A percentile compares a stretch with the other conserved stretches of the same genome.
phyloP scores from a whole-genome alignment of 805 yeast genomes.

The Starmerella scarabaei region DNA sequence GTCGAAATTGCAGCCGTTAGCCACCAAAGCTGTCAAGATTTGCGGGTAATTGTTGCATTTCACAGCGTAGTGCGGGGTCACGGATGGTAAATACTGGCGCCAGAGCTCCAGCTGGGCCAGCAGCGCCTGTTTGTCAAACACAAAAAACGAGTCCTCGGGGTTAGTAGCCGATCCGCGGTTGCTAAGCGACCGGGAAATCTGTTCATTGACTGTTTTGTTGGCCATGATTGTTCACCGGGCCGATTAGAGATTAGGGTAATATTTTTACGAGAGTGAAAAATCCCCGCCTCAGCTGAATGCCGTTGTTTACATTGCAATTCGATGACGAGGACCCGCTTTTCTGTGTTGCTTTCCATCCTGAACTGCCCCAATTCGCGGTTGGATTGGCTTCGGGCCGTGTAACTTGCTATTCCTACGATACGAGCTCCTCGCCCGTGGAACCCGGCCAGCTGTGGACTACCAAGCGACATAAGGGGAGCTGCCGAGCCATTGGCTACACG shows the following conservation, averaged over 20 bases:
- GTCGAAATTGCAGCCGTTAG: constrained; percentile 67
- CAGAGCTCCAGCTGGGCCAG: constrained; percentile 50
- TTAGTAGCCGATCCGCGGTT: too few relatives aligned
- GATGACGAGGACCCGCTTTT: constrained; percentile 38
- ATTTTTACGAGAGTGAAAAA: too few relatives aligned
- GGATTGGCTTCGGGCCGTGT: constrained; percentile 81
- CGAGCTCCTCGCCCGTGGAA: constrained; percentile 10
- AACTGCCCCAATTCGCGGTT: constrained; percentile 44
- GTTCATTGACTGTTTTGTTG: too few relatives aligned
- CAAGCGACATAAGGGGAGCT: constrained; percentile 79
- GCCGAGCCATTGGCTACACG: constrained; percentile 51
- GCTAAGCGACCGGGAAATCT: too few relatives aligned
- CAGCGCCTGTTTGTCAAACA: constrained; percentile 71
- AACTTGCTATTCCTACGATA: constrained; percentile 46
- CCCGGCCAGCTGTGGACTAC: constrained; percentile 55
- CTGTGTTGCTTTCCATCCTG: constrained; percentile 66
- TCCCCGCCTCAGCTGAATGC: too few relatives aligned
- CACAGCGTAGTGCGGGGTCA: constrained; percentile 85
- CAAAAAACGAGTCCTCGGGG: constrained; percentile 67
- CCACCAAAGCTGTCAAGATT: constrained; percentile 45
- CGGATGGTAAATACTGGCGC: constrained; percentile 51
- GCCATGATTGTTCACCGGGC: too few relatives aligned
- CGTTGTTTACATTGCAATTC: constrained; percentile 23
- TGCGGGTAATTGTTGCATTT: constrained; percentile 72
- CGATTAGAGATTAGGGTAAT: too few relatives aligned